Evolutionary conservation across 2,329 filamentous ascomycete species (phyloP), one percentile per base, ranked within the genome.

Genomic region (Septoria linicola): DNA sequence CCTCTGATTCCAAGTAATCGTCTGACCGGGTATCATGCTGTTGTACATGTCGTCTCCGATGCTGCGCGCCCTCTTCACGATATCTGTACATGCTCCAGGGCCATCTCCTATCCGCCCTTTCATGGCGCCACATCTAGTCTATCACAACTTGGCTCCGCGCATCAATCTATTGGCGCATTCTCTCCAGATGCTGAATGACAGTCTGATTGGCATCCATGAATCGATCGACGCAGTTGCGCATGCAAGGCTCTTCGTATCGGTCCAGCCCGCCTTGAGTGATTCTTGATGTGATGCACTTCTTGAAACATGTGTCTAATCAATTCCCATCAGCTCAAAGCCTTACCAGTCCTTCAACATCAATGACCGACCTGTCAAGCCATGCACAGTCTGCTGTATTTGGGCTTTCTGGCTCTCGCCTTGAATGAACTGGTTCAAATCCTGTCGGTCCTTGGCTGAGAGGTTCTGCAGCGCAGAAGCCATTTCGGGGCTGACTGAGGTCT

Each of bases 221-320:
- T 50, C 93, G 80, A 65, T 96, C 88, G 50, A 97, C 90, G 67
- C 93, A 99, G 76, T 96, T 96, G 70, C 84, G 78, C 69, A 96
- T 80, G 71, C 93, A 99, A 7, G 77, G 74, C 75, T 93, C 85
- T 75, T 99, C 93, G 55, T 73, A 76, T 65, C 79, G 81, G 61
- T 95, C 89, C 60, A 99, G 76, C 64, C 83, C 81, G 21, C 83
- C 81, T 55, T 78, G 80, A 61, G 84, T 84, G 69, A 96, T 85
- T 51, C 78, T 79, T 47, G 83, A 77, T 7, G 87, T 86, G 55
- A 96, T 78, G 77, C 93, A 99, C 76, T 96, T 97, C 68, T 85
- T 89, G 84, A 91, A 99, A 81, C 93, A 99, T 7, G 44, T 55
- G 37, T 61, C 57, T 49, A 41, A 16, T 11, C 16, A 40, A 19